phyloP scores from a whole-genome alignment of 257 asterid genomes.

The Handroanthus guayacan region DNA sequence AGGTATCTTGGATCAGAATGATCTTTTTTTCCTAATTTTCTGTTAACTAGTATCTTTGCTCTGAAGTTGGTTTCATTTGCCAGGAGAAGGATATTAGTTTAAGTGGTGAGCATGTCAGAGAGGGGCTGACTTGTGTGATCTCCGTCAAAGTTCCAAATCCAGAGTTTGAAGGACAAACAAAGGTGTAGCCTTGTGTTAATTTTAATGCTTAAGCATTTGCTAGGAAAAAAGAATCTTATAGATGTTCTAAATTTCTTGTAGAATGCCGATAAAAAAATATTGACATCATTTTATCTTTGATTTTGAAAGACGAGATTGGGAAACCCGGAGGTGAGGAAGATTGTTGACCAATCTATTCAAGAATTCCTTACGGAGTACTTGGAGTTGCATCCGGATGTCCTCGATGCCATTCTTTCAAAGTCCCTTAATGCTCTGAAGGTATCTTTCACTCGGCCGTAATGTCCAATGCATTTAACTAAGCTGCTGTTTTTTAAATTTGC shows the following conservation, averaged over 20 bases:
- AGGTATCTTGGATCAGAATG: conserved; percentile 51
- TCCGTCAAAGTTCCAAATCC: conserved; percentile 95
- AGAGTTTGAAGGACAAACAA: conserved; percentile 99
- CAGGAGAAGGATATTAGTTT: conserved; percentile 93
- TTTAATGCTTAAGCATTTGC: conserved; percentile 4
- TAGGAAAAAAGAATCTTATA: background rate
- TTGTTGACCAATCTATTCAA: conserved; percentile 80
- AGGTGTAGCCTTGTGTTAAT: conserved; percentile 49
- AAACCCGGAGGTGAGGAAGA: conserved; percentile 91
- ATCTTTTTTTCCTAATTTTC: conserved; percentile 15
- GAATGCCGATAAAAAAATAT: background rate
- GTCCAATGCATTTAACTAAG: conserved; percentile 28
- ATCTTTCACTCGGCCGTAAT: conserved; percentile 19
- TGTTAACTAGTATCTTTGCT: conserved; percentile 17
- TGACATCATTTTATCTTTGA: conserved; percentile 6
- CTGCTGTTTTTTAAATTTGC: conserved; percentile 25
- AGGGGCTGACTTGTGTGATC: conserved; percentile 93
- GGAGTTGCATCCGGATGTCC: conserved; percentile 96
- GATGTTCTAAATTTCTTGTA: background rate
- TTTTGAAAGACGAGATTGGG: conserved; percentile 88
- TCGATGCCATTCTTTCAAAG: conserved; percentile 85
- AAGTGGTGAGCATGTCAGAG: conserved; percentile 98
- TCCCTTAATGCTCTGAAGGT: conserved; percentile 97
- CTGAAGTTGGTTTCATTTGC: conserved; percentile 35
- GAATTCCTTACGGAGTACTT: conserved; percentile 93